Evolutionary conservation across 75 land plant species (phyloP).

Genomic region (Picea glauca): DNA sequence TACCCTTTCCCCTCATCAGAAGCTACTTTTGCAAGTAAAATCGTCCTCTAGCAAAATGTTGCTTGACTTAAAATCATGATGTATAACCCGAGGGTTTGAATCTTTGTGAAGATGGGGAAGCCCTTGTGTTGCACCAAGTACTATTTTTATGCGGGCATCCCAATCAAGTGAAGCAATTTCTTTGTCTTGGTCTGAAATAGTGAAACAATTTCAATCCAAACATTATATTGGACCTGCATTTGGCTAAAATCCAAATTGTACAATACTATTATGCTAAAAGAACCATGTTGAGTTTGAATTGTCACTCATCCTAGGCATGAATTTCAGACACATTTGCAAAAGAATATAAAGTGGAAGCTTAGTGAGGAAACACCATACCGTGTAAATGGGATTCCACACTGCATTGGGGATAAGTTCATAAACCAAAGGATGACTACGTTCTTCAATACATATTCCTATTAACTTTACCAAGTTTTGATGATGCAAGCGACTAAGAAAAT

Average conservation of each 20-base stretch:
- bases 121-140: background rate
- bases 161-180: conserved; percentile 55
- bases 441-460: no score
- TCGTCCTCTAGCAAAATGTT: conserved; percentile 82
- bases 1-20: conserved; percentile 77
- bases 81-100: conserved; percentile 93
- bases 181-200: conserved; percentile 52
- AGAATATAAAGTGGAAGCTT: background rate
- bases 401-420: no score
- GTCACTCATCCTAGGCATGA: background rate
- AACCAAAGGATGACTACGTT: no score
- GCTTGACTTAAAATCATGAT: conserved; percentile 90
- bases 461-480: no score
- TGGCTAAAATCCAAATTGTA: background rate
- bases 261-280: background rate
- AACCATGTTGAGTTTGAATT: background rate
- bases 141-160: conserved; percentile 88
- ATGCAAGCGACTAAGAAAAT: no score
- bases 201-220: conserved; percentile 1
- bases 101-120: no score
- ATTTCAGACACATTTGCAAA: background rate
- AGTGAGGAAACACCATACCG: conserved; percentile 36
- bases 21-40: conserved; percentile 93
- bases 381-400: conserved; percentile 93
- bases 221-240: conserved; percentile 1